A percentile compares a stretch with the other conserved stretches of the same genome.
phyloP scores from a whole-genome alignment of 1,139 yeast genomes.

The Yamadazyma jaroonii region DNA sequence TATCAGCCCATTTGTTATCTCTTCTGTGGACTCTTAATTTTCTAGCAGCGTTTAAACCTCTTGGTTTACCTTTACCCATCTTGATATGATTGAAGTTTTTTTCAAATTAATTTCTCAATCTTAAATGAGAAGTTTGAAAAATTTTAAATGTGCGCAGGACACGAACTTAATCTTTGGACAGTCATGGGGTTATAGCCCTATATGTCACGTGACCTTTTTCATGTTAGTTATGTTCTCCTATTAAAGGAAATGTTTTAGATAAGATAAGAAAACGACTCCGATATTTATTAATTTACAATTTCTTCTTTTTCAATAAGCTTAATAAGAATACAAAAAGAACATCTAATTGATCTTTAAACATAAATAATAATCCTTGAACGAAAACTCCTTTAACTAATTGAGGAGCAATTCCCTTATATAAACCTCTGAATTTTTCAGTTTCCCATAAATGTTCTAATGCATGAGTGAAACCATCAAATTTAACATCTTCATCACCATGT shows the following conservation, averaged over 20 bases:
- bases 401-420: constrained; percentile 78
- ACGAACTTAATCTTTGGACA: too few species aligned
- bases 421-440: constrained; percentile 36
- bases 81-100: constrained; percentile 19
- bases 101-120: background rate
- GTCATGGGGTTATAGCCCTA: constrained; percentile 1
- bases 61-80: constrained; percentile 94
- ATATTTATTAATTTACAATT: background rate
- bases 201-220: background rate
- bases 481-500: constrained; percentile 22
- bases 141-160: background rate
- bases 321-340: constrained; percentile 40
- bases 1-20: constrained; percentile 99
- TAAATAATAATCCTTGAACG: constrained; percentile 82
- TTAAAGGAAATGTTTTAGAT: too few species aligned
- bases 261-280: too few species aligned
- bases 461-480: constrained; percentile 38
- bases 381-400: constrained; percentile 79
- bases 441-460: constrained; percentile 46
- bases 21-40: constrained; percentile 99
- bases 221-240: too few species aligned
- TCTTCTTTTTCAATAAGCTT: constrained; percentile 24
- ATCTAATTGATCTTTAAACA: constrained; percentile 74
- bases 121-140: constrained; percentile 1
- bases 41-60: constrained; percentile 99